A percentile compares a stretch with the other conserved stretches of the same genome.
These are phyloP conservation scores for Aspergillus melleus DNA, from an alignment of 2,329 filamentous ascomycete species.

Conservation along the genomic window DNA sequence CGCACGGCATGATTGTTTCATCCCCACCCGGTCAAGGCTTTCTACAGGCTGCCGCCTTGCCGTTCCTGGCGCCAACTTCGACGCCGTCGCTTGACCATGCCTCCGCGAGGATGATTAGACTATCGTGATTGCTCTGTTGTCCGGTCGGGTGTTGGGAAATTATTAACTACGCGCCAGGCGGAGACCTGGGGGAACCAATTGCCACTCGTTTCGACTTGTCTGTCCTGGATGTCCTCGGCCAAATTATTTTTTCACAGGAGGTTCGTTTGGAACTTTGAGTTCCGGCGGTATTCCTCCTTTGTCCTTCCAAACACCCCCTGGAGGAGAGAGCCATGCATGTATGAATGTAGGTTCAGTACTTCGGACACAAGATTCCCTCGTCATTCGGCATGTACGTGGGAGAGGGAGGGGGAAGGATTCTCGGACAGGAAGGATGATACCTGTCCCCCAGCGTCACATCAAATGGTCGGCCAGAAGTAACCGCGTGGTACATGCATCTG, in stretches of 20 bases:
- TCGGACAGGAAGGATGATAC: neutral
- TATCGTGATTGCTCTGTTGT: slow-evolving; percentile 4
- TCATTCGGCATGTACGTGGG: neutral
- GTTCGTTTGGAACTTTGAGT: neutral
- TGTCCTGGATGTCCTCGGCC: neutral
- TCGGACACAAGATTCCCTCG: neutral
- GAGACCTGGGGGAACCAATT: neutral
- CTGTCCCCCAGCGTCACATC: neutral
- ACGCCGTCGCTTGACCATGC: slow-evolving; percentile 9
- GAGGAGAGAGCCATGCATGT: neutral
- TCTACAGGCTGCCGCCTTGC: slow-evolving; percentile 16
- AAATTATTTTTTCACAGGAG: neutral
- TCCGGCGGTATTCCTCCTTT: neutral
- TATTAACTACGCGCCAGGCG: neutral
- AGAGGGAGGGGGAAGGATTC: neutral
- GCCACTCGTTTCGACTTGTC: neutral
- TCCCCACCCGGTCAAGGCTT: slow-evolving; percentile 18
- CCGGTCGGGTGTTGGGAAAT: neutral
- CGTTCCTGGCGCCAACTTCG: slow-evolving; percentile 19
- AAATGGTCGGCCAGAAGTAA: slow-evolving; percentile 5
- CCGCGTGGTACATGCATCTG: slow-evolving; percentile 3
- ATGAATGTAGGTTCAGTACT: neutral
- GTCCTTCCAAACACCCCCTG: neutral
- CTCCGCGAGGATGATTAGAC: neutral
- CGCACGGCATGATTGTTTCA: slow-evolving; percentile 17